Conservation (phyloP, 768 basidiomycete species). For the Mycena metata region DNA sequence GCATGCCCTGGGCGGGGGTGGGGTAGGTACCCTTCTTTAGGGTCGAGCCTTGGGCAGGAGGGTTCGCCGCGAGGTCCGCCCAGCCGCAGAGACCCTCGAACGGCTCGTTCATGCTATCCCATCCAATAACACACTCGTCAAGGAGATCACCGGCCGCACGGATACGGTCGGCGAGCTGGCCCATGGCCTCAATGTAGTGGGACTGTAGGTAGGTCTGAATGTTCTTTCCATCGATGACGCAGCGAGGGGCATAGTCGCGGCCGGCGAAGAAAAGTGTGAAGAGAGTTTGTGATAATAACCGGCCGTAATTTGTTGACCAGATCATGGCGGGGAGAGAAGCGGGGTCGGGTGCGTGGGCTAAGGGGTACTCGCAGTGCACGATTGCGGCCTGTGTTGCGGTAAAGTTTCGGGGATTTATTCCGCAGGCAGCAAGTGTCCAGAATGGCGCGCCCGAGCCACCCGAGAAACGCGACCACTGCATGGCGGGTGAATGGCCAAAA, state of each 20-base stretch:
- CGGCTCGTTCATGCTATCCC: conserved; percentile 98
- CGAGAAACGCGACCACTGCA: conserved; percentile 94
- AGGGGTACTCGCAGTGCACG: conserved; percentile 90
- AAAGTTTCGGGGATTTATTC: conserved; percentile 88
- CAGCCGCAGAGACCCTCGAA: conserved; percentile 83
- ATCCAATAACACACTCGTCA: conserved; percentile 93
- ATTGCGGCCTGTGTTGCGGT: conserved; percentile 89
- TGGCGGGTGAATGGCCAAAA: conserved; percentile 10
- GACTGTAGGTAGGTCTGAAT: conserved; percentile 91
- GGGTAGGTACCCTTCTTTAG: conserved; percentile 91
- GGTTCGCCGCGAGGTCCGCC: conserved; percentile 74
- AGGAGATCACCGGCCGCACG: conserved; percentile 79
- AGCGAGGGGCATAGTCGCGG: conserved; percentile 89
- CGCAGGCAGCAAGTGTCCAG: conserved; percentile 93
- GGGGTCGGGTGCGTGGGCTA: conserved; percentile 73
- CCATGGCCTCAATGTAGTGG: conserved; percentile 83
- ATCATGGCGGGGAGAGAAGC: conserved; percentile 90
- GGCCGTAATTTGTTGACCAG: conserved; percentile 97
- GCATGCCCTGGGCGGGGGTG: conserved; percentile 85
- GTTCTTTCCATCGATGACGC: conserved; percentile 90
- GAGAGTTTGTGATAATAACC: conserved; percentile 87
- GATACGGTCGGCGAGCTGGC: conserved; percentile 81
- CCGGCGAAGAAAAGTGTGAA: conserved; percentile 98
- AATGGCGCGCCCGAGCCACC: conserved; percentile 96
- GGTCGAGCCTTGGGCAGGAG: conserved; percentile 75